phyloP scores from a whole-genome alignment of 1,284 basidiomycete species.

The Coniferiporia sulphurascens region DNA sequence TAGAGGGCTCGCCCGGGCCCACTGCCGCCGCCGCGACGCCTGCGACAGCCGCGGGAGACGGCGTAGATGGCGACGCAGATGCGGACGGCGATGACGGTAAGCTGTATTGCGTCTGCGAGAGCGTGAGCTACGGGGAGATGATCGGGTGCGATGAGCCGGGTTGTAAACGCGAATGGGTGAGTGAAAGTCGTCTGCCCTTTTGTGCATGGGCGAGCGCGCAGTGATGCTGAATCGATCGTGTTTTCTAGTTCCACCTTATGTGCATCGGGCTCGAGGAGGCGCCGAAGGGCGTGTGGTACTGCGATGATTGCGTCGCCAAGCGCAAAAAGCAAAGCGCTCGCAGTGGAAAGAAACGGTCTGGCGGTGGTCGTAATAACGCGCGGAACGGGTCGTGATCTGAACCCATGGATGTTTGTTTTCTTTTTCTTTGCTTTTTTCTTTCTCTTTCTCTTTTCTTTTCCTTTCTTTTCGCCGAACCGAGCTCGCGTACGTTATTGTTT shows the following conservation, averaged over 20 bases:
- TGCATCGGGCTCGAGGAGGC: slow-evolving; percentile 72
- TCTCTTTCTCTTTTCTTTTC: neutral
- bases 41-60: slow-evolving; percentile 19
- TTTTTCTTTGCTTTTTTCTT: neutral
- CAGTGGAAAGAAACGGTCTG: slow-evolving; percentile 30
- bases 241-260: slow-evolving; percentile 77
- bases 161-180: slow-evolving; percentile 92
- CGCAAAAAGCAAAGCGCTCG: slow-evolving; percentile 33
- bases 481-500: no score
- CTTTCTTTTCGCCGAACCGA: no score
- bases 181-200: slow-evolving; percentile 30
- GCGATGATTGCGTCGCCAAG: slow-evolving; percentile 59
- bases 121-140: slow-evolving; percentile 92
- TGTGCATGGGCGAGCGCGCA: no score
- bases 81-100: slow-evolving; percentile 66
- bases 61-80: slow-evolving; percentile 37
- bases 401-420: neutral
- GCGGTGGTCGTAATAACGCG: slow-evolving; percentile 25
- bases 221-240: no score
- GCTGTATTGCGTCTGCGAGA: slow-evolving; percentile 86
- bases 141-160: slow-evolving; percentile 91
- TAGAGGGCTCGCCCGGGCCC: slow-evolving; percentile 17
- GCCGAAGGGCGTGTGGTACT: slow-evolving; percentile 82
- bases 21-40: slow-evolving; percentile 17
- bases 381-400: slow-evolving; percentile 19